Conservation (phyloP, 192 early-diverging fungal species). For the Paraglomus occultum region DNA sequence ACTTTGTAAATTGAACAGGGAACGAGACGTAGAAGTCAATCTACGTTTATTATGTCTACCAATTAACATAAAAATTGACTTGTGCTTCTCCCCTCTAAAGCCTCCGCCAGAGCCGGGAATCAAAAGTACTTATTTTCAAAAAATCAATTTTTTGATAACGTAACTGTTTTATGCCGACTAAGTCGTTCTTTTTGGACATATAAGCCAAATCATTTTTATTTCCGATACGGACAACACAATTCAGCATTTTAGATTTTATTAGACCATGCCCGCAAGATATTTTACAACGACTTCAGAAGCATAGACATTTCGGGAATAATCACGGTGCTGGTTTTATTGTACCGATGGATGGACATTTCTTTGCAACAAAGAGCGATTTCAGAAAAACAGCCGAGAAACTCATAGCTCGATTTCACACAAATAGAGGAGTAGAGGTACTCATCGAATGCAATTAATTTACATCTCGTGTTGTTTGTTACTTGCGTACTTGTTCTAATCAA, state of each 20-base stretch:
- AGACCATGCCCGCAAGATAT: conserved; percentile 22
- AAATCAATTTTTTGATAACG: background rate
- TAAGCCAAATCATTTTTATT: conserved; percentile 16
- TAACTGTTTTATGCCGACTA: background rate
- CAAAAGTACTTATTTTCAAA: background rate
- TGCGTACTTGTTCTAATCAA: background rate
- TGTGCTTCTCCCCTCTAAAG: conserved; percentile 8
- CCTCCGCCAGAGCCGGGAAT: background rate
- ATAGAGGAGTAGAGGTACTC: background rate
- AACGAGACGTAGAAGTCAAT: conserved; percentile 27
- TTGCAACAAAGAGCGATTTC: conserved; percentile 17
- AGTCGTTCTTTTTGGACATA: background rate
- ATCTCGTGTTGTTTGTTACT: too few species aligned
- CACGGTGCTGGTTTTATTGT: background rate
- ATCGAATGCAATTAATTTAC: background rate
- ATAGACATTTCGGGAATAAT: conserved; percentile 14
- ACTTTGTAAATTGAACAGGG: background rate
- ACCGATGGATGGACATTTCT: conserved; percentile 22
- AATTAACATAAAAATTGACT: conserved; percentile 4
- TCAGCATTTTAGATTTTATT: conserved; percentile 28
- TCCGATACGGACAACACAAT: conserved; percentile 9
- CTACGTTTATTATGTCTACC: conserved; percentile 23
- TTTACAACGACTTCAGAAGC: conserved; percentile 12
- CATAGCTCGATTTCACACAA: background rate
- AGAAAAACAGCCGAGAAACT: conserved; percentile 6